Base-by-base conservation (phyloP, 768 basidiomycete genomes). In the Botryobasidium botryosum region DNA sequence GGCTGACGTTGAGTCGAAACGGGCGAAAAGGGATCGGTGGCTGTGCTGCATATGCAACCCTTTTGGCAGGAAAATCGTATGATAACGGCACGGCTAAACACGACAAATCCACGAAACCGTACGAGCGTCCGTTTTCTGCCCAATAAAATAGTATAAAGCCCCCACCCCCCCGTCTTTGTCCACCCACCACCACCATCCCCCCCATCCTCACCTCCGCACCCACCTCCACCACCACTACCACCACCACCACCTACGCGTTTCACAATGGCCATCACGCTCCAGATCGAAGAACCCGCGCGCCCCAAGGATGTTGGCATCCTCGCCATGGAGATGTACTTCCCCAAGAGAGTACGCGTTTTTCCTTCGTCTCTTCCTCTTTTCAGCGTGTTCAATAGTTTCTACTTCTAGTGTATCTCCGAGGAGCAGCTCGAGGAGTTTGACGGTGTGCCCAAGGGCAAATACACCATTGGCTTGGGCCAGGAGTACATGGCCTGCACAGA, bases 401-500 rank as follows among this genome's bases (percentile, higher is more conserved):
- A 48, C 6, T 40, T 24, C 41, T 55, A 94, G 80, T 94, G 91
- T 65, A 83, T 99, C 66, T 90, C 90, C 6, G 90, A 97, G 65
- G 75, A 79, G 43, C 91, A 84, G 52, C 78, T 99, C 40, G 92
- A 97, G 61, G 78, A 69, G 45, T 97, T 82, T 62, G 92, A 97
- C 56, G 84, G 84, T 55, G 92, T 96, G 35, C 67, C 86, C 46
- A 75, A 84, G 57, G 94, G 94, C 49, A 97, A 97, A 67, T 97
- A 99, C 69, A 99, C 94, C 52, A 94, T 97, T 60, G 94, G 94
- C 59, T 77, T 99, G 31, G 94, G 91, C 46, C 87, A 92, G 62
- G 78, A 91, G 61, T 88, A 77, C 70, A 99, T 99, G 94, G 88
- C 92, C 27, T 97, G 86, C 75, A 83, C 83, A 48, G 91, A 96